Evolutionary conservation across 176 grass and related monocot genomes (phyloP).

Genomic region (Canna indica): DNA sequence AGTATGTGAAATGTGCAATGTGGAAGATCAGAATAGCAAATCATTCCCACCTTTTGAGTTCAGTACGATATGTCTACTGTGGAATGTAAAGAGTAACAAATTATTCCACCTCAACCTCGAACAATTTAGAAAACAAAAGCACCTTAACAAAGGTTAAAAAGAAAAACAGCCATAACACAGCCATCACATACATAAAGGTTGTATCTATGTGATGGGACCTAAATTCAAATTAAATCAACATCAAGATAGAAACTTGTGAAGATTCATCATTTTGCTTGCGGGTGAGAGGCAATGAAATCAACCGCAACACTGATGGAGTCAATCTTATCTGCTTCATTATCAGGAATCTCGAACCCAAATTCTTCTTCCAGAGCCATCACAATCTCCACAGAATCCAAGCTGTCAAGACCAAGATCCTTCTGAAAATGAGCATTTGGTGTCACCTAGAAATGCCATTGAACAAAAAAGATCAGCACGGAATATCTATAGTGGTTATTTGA

Average conservation of each 20-base stretch:
- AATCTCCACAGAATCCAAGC: slow-evolving; percentile 6
- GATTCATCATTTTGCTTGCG: slow-evolving; percentile 5
- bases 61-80: neutral
- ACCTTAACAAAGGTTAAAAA: neutral
- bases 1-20: neutral
- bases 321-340: slow-evolving; percentile 12
- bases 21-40: neutral
- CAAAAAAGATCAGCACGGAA: neutral
- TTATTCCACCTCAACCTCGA: slow-evolving; percentile 2
- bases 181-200: neutral
- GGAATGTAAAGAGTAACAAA: neutral
- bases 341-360: slow-evolving; percentile 11
- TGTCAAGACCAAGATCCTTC: slow-evolving; percentile 8
- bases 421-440: slow-evolving; percentile 10
- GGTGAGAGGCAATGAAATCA: slow-evolving; percentile 7
- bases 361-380: slow-evolving; percentile 14
- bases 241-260: neutral
- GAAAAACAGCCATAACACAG: neutral
- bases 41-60: neutral
- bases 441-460: neutral
- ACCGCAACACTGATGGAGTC: slow-evolving; percentile 1
- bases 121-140: neutral
- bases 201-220: neutral
- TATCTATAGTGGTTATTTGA: neutral
- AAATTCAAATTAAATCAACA: neutral